Conservation (phyloP, 2,329 filamentous ascomycete genomes). For the Aspergillus clavatus region DNA sequence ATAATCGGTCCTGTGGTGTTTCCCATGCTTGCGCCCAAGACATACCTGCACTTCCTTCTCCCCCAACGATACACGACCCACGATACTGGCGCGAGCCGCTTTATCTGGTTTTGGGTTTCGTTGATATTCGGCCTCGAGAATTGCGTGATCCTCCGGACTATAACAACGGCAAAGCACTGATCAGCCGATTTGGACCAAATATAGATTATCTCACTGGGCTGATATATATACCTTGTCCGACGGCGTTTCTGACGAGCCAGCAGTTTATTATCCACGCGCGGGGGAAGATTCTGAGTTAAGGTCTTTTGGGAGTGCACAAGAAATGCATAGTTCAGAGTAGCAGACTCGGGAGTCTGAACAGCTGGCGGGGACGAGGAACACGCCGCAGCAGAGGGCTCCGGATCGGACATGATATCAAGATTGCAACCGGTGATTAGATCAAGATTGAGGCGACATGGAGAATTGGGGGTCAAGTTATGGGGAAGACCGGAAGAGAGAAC, state of each 20-base stretch:
- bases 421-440: slow-evolving; percentile 7
- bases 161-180: slow-evolving; percentile 2
- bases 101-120: slow-evolving; percentile 90
- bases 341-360: slow-evolving; percentile 29
- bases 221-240: slow-evolving; percentile 53
- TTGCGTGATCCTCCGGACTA: slow-evolving; percentile 81
- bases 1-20: slow-evolving; percentile 21
- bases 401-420: slow-evolving; percentile 31
- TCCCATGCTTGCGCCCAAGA: slow-evolving; percentile 13
- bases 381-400: slow-evolving; percentile 26
- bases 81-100: slow-evolving; percentile 75
- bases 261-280: slow-evolving; percentile 56
- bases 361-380: slow-evolving; percentile 33
- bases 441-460: slow-evolving; percentile 15
- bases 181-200: slow-evolving; percentile 8
- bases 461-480: slow-evolving; percentile 4
- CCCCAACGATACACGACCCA: slow-evolving; percentile 77
- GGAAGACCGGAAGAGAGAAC: slow-evolving; percentile 8
- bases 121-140: slow-evolving; percentile 80
- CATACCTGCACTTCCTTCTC: slow-evolving; percentile 96
- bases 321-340: slow-evolving; percentile 48
- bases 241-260: slow-evolving; percentile 57
- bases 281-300: slow-evolving; percentile 52
- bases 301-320: slow-evolving; percentile 57
- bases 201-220: not conserved